A percentile compares a stretch with the other conserved stretches of the same genome.
Conservation (phyloP, 2,329 filamentous ascomycete genomes). For the Apiospora malaysiana region DNA sequence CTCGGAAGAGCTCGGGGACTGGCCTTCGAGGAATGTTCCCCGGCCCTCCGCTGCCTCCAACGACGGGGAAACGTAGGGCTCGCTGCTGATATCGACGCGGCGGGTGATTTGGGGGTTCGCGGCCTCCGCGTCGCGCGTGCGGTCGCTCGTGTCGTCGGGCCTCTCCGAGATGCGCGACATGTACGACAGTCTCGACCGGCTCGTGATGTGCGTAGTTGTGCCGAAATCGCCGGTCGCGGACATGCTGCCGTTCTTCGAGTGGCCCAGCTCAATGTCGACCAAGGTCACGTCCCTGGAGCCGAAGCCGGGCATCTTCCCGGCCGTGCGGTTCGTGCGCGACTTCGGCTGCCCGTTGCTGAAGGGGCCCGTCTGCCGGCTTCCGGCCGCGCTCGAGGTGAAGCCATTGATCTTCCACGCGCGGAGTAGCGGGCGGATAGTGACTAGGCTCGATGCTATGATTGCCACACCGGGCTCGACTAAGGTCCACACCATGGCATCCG, state of each 20-base stretch:
- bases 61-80: conserved; percentile 24
- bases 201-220: conserved; percentile 14
- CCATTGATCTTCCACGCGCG: conserved; percentile 53
- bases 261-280: conserved; percentile 40
- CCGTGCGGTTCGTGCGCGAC: conserved; percentile 39
- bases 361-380: conserved; percentile 36
- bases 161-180: conserved; percentile 24
- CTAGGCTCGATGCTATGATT: conserved; percentile 59
- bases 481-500: conserved; percentile 61
- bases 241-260: conserved; percentile 23
- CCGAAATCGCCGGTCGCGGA: conserved; percentile 2
- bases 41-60: conserved; percentile 35
- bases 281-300: conserved; percentile 45
- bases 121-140: neutral
- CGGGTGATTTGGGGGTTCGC: conserved; percentile 2
- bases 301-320: conserved; percentile 40
- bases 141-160: neutral
- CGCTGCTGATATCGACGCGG: conserved; percentile 24
- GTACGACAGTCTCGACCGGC: neutral
- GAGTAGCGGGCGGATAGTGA: conserved; percentile 60
- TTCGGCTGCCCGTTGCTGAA: conserved; percentile 34
- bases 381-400: conserved; percentile 49
- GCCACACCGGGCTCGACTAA: conserved; percentile 62
- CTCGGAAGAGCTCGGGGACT: neutral
- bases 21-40: conserved; percentile 18